Percentiles rank a stretch among this genome's conserved stretches.
These are phyloP conservation scores for Maudiozyma bulderi DNA, from an alignment of 805 yeast genomes.

Conservation along the genomic window DNA sequence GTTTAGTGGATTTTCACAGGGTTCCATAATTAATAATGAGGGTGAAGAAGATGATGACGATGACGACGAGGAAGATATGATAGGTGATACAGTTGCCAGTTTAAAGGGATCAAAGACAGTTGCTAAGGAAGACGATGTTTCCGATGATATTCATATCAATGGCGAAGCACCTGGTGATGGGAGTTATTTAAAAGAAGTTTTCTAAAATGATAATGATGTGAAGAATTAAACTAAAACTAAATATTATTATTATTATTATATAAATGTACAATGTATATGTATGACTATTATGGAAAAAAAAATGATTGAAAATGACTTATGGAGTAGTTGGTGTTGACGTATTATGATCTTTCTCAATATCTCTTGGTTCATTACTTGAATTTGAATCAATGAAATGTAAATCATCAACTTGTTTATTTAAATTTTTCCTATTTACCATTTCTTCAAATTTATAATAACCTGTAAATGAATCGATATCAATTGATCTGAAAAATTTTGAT, in stretches of 20 bases:
- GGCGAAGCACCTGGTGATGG: conserved; percentile 6
- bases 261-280: background rate
- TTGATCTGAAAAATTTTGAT: conserved; percentile 24
- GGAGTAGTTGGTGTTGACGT: background rate
- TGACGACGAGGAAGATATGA: background rate
- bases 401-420: background rate
- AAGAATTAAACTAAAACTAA: too few relatives aligned
- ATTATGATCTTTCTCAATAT: background rate
- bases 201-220: conserved; percentile 4
- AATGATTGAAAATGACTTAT: background rate
- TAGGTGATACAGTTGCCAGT: background rate
- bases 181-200: conserved; percentile 24
- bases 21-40: conserved; percentile 13
- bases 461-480: conserved; percentile 14
- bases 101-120: background rate
- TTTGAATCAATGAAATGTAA: background rate
- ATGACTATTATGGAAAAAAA: background rate
- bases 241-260: background rate
- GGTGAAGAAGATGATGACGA: conserved; percentile 10
- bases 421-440: background rate
- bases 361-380: background rate
- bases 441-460: conserved; percentile 24
- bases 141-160: conserved; percentile 1
- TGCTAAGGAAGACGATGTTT: background rate
- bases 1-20: conserved; percentile 26